Percentiles rank a stretch among this genome's conserved stretches.
Conservation (phyloP, 2,329 filamentous ascomycete genomes). For the Chaetomium olivaceum region DNA sequence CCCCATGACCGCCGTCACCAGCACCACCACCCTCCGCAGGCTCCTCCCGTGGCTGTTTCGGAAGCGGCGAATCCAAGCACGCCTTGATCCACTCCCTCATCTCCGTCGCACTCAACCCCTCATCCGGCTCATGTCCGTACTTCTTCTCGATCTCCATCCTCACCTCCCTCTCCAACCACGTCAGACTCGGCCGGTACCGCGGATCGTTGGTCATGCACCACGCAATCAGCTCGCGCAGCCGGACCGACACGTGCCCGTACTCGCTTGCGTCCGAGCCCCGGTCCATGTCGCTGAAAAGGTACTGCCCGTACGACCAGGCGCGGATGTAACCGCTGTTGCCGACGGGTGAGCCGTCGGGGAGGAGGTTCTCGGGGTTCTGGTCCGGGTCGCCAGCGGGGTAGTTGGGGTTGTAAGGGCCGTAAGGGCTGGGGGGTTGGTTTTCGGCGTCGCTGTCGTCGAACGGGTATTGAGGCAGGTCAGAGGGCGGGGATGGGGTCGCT, state of each 20-base stretch:
- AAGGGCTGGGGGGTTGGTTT: too few species aligned
- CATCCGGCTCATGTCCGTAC: neutral
- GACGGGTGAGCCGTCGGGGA: neutral
- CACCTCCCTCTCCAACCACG: neutral
- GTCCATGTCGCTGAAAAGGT: neutral
- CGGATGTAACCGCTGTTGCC: neutral
- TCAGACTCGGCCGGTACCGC: neutral
- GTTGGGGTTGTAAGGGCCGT: too few species aligned
- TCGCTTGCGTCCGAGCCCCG: neutral
- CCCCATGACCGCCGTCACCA: too few species aligned
- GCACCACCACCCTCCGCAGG: too few species aligned
- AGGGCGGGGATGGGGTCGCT: too few species aligned
- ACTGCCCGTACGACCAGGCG: neutral
- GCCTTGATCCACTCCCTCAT: neutral
- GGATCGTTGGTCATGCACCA: neutral
- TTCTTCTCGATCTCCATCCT: rapidly evolving
- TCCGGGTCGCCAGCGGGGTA: too few species aligned
- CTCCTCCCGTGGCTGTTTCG: too few species aligned
- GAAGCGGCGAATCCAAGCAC: neutral
- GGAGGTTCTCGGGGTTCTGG: too few species aligned
- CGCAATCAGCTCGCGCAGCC: neutral
- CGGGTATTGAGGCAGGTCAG: too few species aligned
- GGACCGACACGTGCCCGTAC: neutral
- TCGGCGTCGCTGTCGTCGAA: too few species aligned
- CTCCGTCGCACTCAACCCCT: neutral